Base-by-base conservation (phyloP, 108 stramenopile species). In the Cyclostephanos invisitatus region DNA sequence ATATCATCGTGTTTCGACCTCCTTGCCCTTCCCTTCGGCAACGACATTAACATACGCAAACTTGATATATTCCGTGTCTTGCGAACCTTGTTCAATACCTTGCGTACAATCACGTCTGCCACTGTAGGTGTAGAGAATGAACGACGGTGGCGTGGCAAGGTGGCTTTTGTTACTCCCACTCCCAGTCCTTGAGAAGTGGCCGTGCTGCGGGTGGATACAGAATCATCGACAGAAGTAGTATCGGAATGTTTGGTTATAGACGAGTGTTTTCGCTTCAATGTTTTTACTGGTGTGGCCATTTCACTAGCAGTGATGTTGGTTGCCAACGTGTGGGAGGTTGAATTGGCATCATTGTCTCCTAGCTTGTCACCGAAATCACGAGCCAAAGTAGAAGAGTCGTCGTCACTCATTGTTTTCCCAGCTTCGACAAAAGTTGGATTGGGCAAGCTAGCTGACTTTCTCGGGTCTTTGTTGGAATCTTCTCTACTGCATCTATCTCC, bases 1-100 rank as follows among this genome's bases (percentile, higher is more conserved):
- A 95, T 92, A 80, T 95, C 94, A 73, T 95, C 94, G 73, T 95
- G 94, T 68, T 91, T 95, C 10, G 86, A 85, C 65, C 94, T 86
- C 12, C 94, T 78, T 21, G 86, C 89, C 47, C 89, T 79, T 4
- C 90, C 94, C 22, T 86, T 91, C 15, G 90, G 90, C 64, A 95
- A 64, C 20, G 86, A 85, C 90, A 88, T 90, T 17, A 95, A 72
- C 47, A 86, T 87, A 37, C 88, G 83, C 29, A 93, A 58, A 62
- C 88, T 95, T 0, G 88, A 85, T 61, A 92, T 88, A 54, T 91
- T 92, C 62, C 89, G 71, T 24, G 87, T 76, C 49, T 87, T 80
- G 46, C 91, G 80, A n/a, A 95, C 91, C 64, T 91, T 91, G 84
- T 95, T 90, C 68, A 95, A 64, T 14, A 92, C 88, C 42, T 87